Evolutionary conservation across 2,329 filamentous ascomycete genomes (phyloP).

Genomic region (Stemphylium beticola): DNA sequence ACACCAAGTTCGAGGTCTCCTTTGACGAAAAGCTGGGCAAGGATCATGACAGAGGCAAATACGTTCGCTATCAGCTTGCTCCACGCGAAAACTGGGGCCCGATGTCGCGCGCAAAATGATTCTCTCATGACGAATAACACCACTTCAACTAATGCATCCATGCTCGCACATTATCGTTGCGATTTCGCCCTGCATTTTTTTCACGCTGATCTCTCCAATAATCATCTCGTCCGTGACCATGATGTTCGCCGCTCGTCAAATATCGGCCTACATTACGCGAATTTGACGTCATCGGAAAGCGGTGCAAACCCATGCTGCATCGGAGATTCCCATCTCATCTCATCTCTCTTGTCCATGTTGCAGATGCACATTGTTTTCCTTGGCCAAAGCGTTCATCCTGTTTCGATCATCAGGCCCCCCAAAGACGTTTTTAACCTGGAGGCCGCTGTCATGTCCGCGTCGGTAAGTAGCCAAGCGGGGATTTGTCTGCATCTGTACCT

Average conservation of each 20-base stretch:
- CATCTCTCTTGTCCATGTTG: neutral
- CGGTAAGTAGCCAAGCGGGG: constrained; percentile 9
- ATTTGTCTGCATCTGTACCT: constrained; percentile 12
- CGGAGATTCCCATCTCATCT: neutral
- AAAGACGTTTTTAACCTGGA: neutral
- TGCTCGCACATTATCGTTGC: neutral
- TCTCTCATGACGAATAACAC: constrained; percentile 2
- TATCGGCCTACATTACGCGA: constrained; percentile 2
- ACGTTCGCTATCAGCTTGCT: constrained; percentile 89
- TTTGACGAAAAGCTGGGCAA: constrained; percentile 84
- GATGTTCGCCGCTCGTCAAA: constrained; percentile 2
- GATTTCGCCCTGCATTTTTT: neutral
- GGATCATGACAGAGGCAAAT: constrained; percentile 67
- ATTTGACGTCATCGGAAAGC: constrained; percentile 10
- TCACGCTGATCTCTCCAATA: neutral
- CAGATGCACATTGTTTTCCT: constrained; percentile 1
- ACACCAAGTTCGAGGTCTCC: constrained; percentile 62
- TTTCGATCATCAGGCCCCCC: neutral
- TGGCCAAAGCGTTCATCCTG: neutral
- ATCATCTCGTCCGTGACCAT: constrained; percentile 2
- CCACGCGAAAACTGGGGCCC: constrained; percentile 95
- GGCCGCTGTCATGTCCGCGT: neutral
- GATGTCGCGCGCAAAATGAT: constrained; percentile 62
- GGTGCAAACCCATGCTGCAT: neutral
- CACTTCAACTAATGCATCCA: neutral